These are phyloP conservation scores for Cryphonectria japonica DNA, from an alignment of 2,329 filamentous ascomycete species.

Conservation along the genomic window DNA sequence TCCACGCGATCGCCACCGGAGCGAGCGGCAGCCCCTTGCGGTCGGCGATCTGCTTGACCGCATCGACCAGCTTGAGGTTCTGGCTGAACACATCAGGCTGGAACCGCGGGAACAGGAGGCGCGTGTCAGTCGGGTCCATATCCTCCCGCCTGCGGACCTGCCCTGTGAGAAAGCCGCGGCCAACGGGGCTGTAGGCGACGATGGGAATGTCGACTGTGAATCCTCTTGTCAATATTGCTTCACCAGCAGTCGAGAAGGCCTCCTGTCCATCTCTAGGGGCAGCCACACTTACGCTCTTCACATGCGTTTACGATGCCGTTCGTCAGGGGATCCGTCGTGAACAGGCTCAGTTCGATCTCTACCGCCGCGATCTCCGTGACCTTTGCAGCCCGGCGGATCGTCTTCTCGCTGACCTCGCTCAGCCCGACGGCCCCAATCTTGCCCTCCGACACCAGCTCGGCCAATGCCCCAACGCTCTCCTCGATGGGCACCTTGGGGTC, in stretches of 20 bases:
- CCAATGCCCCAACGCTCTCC: slow-evolving; percentile 39
- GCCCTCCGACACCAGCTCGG: slow-evolving; percentile 45
- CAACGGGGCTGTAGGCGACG: slow-evolving; percentile 50
- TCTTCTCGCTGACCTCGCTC: slow-evolving; percentile 47
- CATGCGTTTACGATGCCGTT: slow-evolving; percentile 52
- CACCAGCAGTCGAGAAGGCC: slow-evolving; percentile 37
- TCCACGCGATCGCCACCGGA: slow-evolving; percentile 71
- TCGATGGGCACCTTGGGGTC: slow-evolving; percentile 50
- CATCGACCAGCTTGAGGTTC: slow-evolving; percentile 65
- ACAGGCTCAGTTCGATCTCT: slow-evolving; percentile 51
- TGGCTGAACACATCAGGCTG: slow-evolving; percentile 61
- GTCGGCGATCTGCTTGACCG: slow-evolving; percentile 60
- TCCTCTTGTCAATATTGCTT: background rate
- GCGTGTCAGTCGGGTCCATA: slow-evolving; percentile 54
- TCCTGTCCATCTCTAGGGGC: too few species aligned
- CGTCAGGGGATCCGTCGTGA: slow-evolving; percentile 39
- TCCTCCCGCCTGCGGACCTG: slow-evolving; percentile 57
- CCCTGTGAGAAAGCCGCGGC: slow-evolving; percentile 56
- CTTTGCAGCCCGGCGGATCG: slow-evolving; percentile 45
- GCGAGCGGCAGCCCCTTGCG: slow-evolving; percentile 63
- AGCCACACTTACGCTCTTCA: slow-evolving; percentile 66
- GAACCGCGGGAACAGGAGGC: slow-evolving; percentile 60
- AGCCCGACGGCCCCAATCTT: slow-evolving; percentile 50
- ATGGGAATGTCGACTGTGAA: slow-evolving; percentile 44
- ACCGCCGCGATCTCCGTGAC: slow-evolving; percentile 48